Conservation (phyloP, 2,329 filamentous ascomycete genomes). For the Ampelomyces quisqualis region DNA sequence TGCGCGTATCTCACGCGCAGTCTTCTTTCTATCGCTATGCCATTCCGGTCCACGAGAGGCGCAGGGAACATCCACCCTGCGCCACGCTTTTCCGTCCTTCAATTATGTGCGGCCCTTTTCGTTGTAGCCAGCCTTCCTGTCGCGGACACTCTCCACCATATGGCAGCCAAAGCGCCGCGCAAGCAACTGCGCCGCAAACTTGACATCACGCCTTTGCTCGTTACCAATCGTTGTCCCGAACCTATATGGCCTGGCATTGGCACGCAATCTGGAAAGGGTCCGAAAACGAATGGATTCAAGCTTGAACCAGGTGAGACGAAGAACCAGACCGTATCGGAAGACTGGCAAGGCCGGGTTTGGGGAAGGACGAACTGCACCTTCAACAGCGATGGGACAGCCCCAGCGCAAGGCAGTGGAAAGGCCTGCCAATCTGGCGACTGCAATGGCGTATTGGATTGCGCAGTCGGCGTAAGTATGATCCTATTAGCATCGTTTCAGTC, state of each 20-base stretch:
- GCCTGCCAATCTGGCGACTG: constrained; percentile 78
- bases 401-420: constrained; percentile 49
- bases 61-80: constrained; percentile 8
- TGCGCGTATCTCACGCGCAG: constrained; percentile 15
- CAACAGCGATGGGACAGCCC: constrained; percentile 61
- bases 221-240: constrained; percentile 71
- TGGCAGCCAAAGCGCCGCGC: constrained; percentile 33
- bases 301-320: constrained; percentile 60
- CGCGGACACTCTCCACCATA: constrained; percentile 36
- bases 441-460: constrained; percentile 67
- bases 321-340: constrained; percentile 64
- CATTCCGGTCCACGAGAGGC: constrained; percentile 7
- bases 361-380: constrained; percentile 82
- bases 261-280: constrained; percentile 70
- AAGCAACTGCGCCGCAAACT: constrained; percentile 35
- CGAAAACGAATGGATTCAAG: constrained; percentile 67
- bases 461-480: constrained; percentile 60
- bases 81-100: constrained; percentile 13
- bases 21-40: constrained; percentile 20
- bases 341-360: constrained; percentile 84
- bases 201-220: constrained; percentile 56
- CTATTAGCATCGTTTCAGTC: neutral
- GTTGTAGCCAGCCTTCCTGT: constrained; percentile 24
- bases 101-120: constrained; percentile 27
- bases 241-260: constrained; percentile 75